A percentile compares a stretch with the other conserved stretches of the same genome.
Evolutionary conservation across 1,284 basidiomycete genomes (phyloP).

Genomic region (Bondarzewia mesenterica): DNA sequence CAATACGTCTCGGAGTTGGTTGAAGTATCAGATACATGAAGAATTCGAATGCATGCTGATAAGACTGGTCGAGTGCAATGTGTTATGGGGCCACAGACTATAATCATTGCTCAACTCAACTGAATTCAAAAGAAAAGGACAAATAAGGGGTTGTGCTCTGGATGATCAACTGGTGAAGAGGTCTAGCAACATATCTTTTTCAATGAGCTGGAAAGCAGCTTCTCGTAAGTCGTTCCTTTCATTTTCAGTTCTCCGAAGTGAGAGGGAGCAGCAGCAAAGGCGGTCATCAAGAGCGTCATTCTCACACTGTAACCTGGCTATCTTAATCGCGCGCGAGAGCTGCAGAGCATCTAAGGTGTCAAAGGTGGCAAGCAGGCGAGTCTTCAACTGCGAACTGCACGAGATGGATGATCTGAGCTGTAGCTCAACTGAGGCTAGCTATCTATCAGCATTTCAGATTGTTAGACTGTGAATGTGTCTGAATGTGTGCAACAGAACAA

Average conservation of each 20-base stretch:
- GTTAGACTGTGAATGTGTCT: no score
- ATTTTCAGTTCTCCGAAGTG: slow-evolving; percentile 30
- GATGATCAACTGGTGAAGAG: background rate
- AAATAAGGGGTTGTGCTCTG: slow-evolving; percentile 9
- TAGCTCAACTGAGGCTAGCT: no score
- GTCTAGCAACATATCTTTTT: slow-evolving; percentile 39
- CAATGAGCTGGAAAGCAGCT: slow-evolving; percentile 42
- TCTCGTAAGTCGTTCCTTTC: slow-evolving; percentile 49
- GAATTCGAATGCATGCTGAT: slow-evolving; percentile 29
- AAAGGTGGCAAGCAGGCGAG: slow-evolving; percentile 39
- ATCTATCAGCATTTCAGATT: no score
- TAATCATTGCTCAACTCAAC: slow-evolving; percentile 47
- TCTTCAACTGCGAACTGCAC: slow-evolving; percentile 41
- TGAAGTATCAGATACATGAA: background rate
- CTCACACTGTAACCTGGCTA: slow-evolving; percentile 28
- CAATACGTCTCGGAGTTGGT: no score
- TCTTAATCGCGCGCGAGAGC: slow-evolving; percentile 30
- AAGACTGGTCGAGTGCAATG: slow-evolving; percentile 33
- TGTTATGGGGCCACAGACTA: slow-evolving; percentile 42
- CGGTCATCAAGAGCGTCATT: slow-evolving; percentile 29
- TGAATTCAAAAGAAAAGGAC: slow-evolving; percentile 18
- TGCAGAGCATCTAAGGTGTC: slow-evolving; percentile 43
- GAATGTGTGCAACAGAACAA: no score
- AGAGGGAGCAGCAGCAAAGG: slow-evolving; percentile 26
- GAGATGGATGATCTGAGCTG: no score